Evolutionary conservation across 75 land plant species (phyloP).

Genomic region (Ceratopteris richardii): DNA sequence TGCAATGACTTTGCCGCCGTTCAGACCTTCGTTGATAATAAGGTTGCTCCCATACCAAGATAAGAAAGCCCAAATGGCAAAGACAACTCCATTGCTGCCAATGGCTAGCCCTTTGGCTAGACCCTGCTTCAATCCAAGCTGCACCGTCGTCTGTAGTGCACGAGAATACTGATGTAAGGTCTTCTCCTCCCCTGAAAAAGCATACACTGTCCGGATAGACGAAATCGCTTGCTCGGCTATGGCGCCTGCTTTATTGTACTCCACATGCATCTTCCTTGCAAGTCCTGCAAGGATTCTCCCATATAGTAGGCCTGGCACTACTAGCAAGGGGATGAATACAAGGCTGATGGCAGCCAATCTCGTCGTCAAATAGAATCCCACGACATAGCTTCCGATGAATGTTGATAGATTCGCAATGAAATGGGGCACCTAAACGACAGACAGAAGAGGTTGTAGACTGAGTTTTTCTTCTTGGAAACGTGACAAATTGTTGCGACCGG

Average conservation of each 20-base stretch:
- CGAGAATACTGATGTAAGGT: conserved; percentile 34
- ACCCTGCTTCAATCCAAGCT: conserved; percentile 61
- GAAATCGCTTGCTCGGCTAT: conserved; percentile 23
- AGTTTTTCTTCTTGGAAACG: no score
- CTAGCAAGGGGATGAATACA: conserved; percentile 19
- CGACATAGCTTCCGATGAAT: no score
- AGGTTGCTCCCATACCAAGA: conserved; percentile 60
- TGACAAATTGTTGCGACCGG: no score
- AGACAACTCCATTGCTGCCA: conserved; percentile 52
- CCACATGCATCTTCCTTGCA: conserved; percentile 3
- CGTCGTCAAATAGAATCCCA: no score
- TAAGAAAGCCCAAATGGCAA: conserved; percentile 73
- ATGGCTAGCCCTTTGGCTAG: conserved; percentile 70
- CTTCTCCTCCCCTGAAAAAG: conserved; percentile 64
- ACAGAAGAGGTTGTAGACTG: no score
- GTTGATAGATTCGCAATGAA: conserved; percentile 10
- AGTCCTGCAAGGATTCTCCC: conserved; percentile 1
- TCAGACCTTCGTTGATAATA: conserved; percentile 52
- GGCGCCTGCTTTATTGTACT: conserved; percentile 7
- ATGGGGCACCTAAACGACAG: no score
- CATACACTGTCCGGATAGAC: conserved; percentile 21
- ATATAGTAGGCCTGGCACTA: conserved; percentile 4
- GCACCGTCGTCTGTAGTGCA: conserved; percentile 32
- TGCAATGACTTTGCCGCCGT: conserved; percentile 59
- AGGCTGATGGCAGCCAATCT: conserved; percentile 15